Base-by-base conservation (phyloP, 129 eudicot genomes). In the Chrysanthemum makinoi region DNA sequence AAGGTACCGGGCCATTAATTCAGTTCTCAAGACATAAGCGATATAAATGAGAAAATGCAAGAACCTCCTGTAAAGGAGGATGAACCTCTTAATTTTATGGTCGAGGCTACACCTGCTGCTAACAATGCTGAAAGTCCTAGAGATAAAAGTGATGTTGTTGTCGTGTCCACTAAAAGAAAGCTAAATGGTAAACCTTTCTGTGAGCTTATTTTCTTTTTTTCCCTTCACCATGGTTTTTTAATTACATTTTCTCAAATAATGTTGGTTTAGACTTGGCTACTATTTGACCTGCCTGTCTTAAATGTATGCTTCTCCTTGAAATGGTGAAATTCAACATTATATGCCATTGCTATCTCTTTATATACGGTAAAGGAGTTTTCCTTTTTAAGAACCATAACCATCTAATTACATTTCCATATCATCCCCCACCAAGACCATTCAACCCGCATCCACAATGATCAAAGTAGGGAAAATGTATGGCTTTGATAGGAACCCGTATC, bases 1-100 rank as follows among this genome's bases (percentile, higher is more conserved):
- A 90, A 87, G 81, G 87, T 87, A 47, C 73, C 87, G 18, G 92
- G 88, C 6, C 81, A 90, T 70, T 20, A 20, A 20, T 26, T 26
- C 30, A 26, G 3, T 26, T 26, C 30, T 10, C 80, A 63, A 22
- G 71, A 68, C 50, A 20, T 59, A 4, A 33, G 65, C 1, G 85
- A 68, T 57, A 28, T 52, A 78, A 50, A 28, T 49, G 85, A 79
- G 66, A 82, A 75, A 63, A 68, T 61, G 51, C 80, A 77, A 47
- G 62, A 44, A 16, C 68, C 89, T 67, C n/a, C 20, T 57, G 74
- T 50, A 52, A 74, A 75, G 24, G 86, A 82, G 63, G 75, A 77
- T 39, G 66, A 16, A 61, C 52, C 62, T 73, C 79, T 81, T 74
- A 87, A 66, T 77, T 72, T 67, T 49, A 85, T 80, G 66, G 79